Evolutionary conservation across 1,284 basidiomycete species (phyloP), one percentile per base, ranked within the genome.

Genomic region (Ustilago bromivora): DNA sequence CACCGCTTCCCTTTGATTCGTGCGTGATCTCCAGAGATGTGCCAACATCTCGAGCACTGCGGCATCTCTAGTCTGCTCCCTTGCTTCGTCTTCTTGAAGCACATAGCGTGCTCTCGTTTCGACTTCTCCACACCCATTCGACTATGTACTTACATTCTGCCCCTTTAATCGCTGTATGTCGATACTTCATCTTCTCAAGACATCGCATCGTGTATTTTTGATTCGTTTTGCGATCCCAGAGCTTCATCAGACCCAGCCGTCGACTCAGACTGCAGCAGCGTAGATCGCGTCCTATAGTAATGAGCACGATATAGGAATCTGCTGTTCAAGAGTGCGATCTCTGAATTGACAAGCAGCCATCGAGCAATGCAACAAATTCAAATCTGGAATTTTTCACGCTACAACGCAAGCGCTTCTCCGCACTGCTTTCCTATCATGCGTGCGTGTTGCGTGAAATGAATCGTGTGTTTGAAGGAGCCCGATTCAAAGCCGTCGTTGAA

Each of bases 351-450:
- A 38, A 15, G n/a, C 35, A 36, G n/a, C 19, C 35, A 60, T 52
- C 57, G 57, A 36, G 57, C 57, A 36, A 60, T 60, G 23, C 19
- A 51, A 10, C 49, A 32, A 19, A n/a, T 19, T 13, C 49, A 51
- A 51, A 46, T 49, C 17, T 28, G 23, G 46, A 23, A 6, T 38
- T 47, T 59, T 60, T 60, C 57, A 52, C 57, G 57, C 57, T 60
- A 49, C 47, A 51, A 51, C 49, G 28, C 49, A 31, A 51, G 49
- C 49, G 49, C 15, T 38, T 38, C 36, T 38, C 36, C 36, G 36
- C 36, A 38, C 36, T 17, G 40, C 13, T 6, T 17, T 17, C 11
- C 43, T 7, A 46, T 46, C 43, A 46, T 41, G 56, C 38, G 31
- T 46, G 49, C 23, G 10, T 32, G 13, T 15, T 31, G 49, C 32